Base-by-base conservation (phyloP, 352 stramenopile species). In the Phytophthora ramorum region DNA sequence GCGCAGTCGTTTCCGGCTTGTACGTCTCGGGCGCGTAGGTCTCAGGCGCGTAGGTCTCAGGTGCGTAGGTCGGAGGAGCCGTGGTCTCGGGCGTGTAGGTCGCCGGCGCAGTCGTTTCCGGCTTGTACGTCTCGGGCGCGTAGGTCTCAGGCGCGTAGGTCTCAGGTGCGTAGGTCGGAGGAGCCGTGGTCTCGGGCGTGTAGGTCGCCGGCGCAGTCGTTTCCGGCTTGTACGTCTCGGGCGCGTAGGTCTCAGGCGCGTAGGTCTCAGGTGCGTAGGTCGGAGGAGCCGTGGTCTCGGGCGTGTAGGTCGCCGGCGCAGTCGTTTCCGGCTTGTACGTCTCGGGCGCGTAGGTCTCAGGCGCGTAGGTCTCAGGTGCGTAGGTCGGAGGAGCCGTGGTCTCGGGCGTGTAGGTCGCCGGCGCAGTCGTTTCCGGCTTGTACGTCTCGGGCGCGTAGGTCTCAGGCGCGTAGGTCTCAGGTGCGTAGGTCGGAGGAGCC, bases 131-230 rank as follows among this genome's bases (percentile, higher is more conserved):
- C 38, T 47, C 62, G 20, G 50, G 50, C 19, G 34, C 13, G 50
- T 58, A 58, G 10, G 50, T 58, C 50, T 41, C 35, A n/a, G 62
- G 62, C 2, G 61, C 3, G 9, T 43, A 49, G 2, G 55, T 54
- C 12, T 38, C 13, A 0, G 55, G 55, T 14, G 55, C 2, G 32
- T 55, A 54, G 30, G 55, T 63, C 34, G 22, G 14, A 44, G 24
- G 26, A 41, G 44, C 44, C 4, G 44, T 30, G 2, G 48, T 55
- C 35, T 58, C 50, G 12, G 54, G 54, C 41, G 44, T 13, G 46
- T 64, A 64, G 0, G 58, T 66, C 20, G 17, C 26, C 0, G 55
- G 53, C 3, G 53, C n/a, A n/a, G n/a, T n/a, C n/a, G n/a, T n/a
- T n/a, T n/a, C n/a, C n/a, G n/a, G n/a, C n/a, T n/a, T n/a, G 2